Conservation (phyloP, 768 basidiomycete species). For the Leucocoprinus sp. region DNA sequence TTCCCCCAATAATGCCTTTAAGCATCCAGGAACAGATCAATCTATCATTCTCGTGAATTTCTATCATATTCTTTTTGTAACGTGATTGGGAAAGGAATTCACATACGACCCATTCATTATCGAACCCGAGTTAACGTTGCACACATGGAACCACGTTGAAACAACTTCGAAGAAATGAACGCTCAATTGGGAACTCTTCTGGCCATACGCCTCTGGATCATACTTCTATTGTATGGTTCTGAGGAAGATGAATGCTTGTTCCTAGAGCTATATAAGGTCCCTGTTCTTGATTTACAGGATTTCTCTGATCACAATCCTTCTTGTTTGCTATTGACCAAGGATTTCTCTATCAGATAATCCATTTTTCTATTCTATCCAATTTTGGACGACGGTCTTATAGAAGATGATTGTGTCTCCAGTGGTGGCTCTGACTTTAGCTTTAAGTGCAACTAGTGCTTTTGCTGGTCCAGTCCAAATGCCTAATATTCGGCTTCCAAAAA, state of each 20-base stretch:
- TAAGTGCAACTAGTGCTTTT: conserved; percentile 1
- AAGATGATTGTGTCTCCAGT: conserved; percentile 1
- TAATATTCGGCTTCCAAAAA: conserved; percentile 34
- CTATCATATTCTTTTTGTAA: neutral
- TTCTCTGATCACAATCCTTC: too few species aligned
- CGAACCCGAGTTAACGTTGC: neutral
- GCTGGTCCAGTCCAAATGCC: conserved; percentile 38
- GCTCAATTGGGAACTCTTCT: neutral
- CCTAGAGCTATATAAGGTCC: neutral
- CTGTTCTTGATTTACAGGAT: neutral
- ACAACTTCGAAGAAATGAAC: neutral
- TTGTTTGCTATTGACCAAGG: too few species aligned
- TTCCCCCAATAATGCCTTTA: neutral
- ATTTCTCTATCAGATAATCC: too few species aligned
- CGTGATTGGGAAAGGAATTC: neutral
- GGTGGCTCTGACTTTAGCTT: neutral
- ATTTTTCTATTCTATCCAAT: neutral
- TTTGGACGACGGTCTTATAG: neutral
- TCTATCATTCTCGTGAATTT: neutral
- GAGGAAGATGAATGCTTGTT: neutral
- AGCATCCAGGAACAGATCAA: neutral
- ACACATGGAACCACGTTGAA: neutral
- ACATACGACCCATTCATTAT: neutral
- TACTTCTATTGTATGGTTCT: neutral
- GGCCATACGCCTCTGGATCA: conserved; percentile 1